Percentiles rank a stretch among this genome's conserved stretches.
Evolutionary conservation across 345 rosid species (phyloP).

Genomic region (Sonneratia alba): DNA sequence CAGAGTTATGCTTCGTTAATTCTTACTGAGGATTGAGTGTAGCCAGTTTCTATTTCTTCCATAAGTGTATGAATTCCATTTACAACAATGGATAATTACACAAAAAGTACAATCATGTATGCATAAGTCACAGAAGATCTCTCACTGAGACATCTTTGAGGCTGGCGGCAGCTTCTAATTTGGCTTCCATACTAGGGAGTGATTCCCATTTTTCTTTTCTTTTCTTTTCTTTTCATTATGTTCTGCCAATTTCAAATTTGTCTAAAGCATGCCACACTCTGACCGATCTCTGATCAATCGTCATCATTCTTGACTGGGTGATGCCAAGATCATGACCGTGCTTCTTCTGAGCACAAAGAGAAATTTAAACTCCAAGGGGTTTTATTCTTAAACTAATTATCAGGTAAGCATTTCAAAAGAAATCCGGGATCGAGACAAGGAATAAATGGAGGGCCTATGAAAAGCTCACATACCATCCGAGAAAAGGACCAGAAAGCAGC

Average conservation of each 20-base stretch:
- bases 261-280: not conserved
- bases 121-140: no score
- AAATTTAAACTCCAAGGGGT: not conserved
- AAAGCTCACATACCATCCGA: slow-evolving; percentile 54
- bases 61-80: no score
- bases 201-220: no score
- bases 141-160: no score
- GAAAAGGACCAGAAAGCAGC: slow-evolving; percentile 75
- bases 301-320: not conserved
- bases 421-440: not conserved
- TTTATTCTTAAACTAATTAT: not conserved
- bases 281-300: not conserved
- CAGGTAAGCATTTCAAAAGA: not conserved
- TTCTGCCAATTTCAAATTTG: not conserved
- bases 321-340: not conserved
- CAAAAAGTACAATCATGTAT: no score
- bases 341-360: not conserved
- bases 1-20: not conserved
- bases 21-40: not conserved
- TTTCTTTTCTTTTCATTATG: not conserved
- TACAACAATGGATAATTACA: no score
- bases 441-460: not conserved
- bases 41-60: not conserved
- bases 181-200: no score
- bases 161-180: no score